Evolutionary conservation across 2,329 filamentous ascomycete genomes (phyloP).

Genomic region (Fulvia fulva): DNA sequence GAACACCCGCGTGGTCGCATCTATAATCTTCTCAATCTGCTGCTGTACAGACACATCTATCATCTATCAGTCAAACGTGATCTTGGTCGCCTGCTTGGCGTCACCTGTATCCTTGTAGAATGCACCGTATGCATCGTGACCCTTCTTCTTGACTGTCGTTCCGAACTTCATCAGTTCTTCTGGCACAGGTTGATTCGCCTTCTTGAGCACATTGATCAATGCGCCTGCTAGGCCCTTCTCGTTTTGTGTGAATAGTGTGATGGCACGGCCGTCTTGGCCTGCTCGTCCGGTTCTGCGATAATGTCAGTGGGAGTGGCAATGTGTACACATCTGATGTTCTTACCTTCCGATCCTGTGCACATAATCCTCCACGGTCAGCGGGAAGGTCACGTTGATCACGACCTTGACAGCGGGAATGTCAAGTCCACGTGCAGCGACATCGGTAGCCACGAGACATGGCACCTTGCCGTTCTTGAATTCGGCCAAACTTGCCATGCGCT

Average conservation of each 20-base stretch:
- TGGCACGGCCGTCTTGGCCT: slow-evolving; percentile 80
- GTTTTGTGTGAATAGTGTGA: slow-evolving; percentile 91
- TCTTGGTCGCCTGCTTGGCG: slow-evolving; percentile 82
- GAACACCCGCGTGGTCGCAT: background rate
- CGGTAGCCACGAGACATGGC: slow-evolving; percentile 85
- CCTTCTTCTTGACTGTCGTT: slow-evolving; percentile 98
- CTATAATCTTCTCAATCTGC: background rate
- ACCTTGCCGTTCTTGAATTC: slow-evolving; percentile 85
- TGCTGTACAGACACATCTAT: background rate
- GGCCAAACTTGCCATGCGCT: slow-evolving; percentile 79
- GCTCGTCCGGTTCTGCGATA: slow-evolving; percentile 76
- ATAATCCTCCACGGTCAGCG: slow-evolving; percentile 92
- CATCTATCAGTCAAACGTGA: slow-evolving; percentile 66
- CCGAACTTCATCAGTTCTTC: slow-evolving; percentile 92
- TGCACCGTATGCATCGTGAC: slow-evolving; percentile 87
- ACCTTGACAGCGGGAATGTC: slow-evolving; percentile 95
- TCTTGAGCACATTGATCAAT: slow-evolving; percentile 91
- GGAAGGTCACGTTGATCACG: slow-evolving; percentile 93
- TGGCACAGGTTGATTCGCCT: slow-evolving; percentile 85
- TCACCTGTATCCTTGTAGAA: slow-evolving; percentile 90
- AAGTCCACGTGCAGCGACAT: slow-evolving; percentile 88
- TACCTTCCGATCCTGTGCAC: slow-evolving; percentile 84
- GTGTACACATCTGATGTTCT: slow-evolving; percentile 4
- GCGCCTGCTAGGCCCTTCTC: slow-evolving; percentile 89
- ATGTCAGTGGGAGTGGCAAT: slow-evolving; percentile 6